phyloP scores from a whole-genome alignment of 2,329 filamentous ascomycete genomes.

The Claviceps citrina region DNA sequence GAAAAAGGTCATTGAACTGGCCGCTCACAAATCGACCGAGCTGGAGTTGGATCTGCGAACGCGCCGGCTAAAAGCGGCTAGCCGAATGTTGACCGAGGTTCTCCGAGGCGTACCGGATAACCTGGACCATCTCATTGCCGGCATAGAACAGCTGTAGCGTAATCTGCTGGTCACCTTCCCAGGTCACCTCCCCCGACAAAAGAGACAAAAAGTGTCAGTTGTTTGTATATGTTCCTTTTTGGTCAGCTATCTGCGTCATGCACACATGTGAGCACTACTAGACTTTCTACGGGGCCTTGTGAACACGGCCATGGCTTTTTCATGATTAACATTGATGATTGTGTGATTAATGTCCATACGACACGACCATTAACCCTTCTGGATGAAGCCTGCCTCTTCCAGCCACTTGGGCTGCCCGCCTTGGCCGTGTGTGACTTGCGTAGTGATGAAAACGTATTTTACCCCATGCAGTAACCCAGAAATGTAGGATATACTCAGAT shows the following conservation, averaged over 20 bases:
- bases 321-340: neutral
- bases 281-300: neutral
- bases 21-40: slow-evolving; percentile 62
- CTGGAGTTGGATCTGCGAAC: slow-evolving; percentile 59
- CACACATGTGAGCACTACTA: neutral
- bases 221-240: neutral
- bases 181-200: no score
- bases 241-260: neutral
- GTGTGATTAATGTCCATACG: neutral
- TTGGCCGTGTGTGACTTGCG: neutral
- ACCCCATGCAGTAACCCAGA: slow-evolving; percentile 7
- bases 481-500: slow-evolving; percentile 2
- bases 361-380: neutral
- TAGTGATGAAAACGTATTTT: slow-evolving; percentile 2
- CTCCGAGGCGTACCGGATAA: slow-evolving; percentile 23
- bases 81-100: slow-evolving; percentile 27
- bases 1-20: slow-evolving; percentile 58
- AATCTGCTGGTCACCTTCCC: neutral
- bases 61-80: slow-evolving; percentile 41
- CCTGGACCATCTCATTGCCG: slow-evolving; percentile 36
- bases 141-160: slow-evolving; percentile 42
- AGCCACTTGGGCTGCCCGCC: neutral
- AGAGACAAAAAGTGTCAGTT: neutral
- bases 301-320: neutral
- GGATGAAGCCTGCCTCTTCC: neutral